Evolutionary conservation across 257 asterid genomes (phyloP), one percentile per base, ranked within the genome.

Genomic region (Nemophila menziesii): DNA sequence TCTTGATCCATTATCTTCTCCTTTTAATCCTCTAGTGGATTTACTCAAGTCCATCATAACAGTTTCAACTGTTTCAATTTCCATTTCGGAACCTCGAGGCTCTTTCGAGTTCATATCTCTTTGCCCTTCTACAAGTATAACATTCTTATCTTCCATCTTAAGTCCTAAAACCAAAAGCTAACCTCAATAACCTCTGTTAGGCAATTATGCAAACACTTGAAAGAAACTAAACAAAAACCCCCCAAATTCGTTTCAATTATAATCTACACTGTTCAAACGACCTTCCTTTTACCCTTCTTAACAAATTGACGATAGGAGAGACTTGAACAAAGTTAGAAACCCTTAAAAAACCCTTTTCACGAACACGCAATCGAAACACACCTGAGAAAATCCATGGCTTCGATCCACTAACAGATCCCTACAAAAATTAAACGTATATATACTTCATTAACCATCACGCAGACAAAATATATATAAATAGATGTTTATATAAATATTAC

Each of bases 61-160:
- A 13, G 61, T 16, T 51, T 61, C 85, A 38, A 67, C 55, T 33
- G 74, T 58, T 39, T 76, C 93, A 66, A 68, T 64, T 40, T 81
- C 94, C 73, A 68, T 66, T 49, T 74, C 83, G 39, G 80, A 71
- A 55, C 71, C 54, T 8, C 44, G 71, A 53, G 52, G 56, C 49
- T 61, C 62, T 26, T 52, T 55, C 12, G 22, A 44, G 40, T 38
- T 40, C 33, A 39, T 42, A 5, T 33, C 54, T 20, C 55, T 53
- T 23, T 21, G 59, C 17, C 56, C 54, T 49, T 15, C 68, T 15
- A 23, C 44, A 11, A 46, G 48, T 19, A 50, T 22, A 34, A 20
- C 54, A 24, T 36, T 46, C 44, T 50, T 46, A 22, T 58, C 59
- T 46, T 59, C 65, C 69, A 65, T 67, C 46, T 48, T 45, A 33